A percentile compares a stretch with the other conserved stretches of the same genome.
These are phyloP conservation scores for Fomitiporia mediterranea DNA, from an alignment of 1,284 basidiomycete species.

Conservation along the genomic window DNA sequence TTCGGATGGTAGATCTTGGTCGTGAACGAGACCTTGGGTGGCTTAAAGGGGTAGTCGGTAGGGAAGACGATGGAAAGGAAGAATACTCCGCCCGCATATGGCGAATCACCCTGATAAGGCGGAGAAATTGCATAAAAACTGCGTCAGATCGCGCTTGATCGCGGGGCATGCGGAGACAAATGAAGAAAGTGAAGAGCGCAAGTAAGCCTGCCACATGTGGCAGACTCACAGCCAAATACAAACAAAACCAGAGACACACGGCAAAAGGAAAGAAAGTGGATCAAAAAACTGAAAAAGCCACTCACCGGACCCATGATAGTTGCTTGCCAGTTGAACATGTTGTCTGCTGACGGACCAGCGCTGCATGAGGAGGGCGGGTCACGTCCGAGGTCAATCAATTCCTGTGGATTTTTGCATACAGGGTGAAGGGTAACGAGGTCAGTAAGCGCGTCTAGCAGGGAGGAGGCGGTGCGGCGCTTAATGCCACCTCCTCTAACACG, in stretches of 20 bases:
- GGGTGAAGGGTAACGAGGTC: background rate
- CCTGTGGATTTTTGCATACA: too few relatives aligned
- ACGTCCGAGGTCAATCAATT: slow-evolving; percentile 95
- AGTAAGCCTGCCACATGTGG: slow-evolving; percentile 20
- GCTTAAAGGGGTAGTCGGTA: slow-evolving; percentile 97
- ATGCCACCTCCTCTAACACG: slow-evolving; percentile 2
- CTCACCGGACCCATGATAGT: slow-evolving; percentile 96
- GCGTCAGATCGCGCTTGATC: background rate
- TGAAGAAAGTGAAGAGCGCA: slow-evolving; percentile 13
- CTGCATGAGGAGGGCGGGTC: slow-evolving; percentile 98
- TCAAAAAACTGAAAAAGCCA: slow-evolving; percentile 23
- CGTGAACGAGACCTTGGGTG: slow-evolving; percentile 98
- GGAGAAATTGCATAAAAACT: background rate
- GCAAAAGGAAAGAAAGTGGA: too few relatives aligned
- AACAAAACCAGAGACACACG: slow-evolving; percentile 14
- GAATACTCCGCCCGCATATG: slow-evolving; percentile 95
- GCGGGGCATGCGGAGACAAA: background rate
- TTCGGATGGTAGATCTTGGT: slow-evolving; percentile 98
- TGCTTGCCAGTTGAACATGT: slow-evolving; percentile 98
- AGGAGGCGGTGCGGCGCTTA: slow-evolving; percentile 10
- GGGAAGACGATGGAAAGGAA: slow-evolving; percentile 94
- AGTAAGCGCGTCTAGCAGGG: background rate
- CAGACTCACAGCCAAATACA: slow-evolving; percentile 10
- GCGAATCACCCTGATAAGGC: slow-evolving; percentile 74
- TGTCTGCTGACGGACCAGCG: slow-evolving; percentile 91